These are phyloP conservation scores for Hanseniaspora guilliermondii DNA, from an alignment of 805 yeast genomes.

Conservation along the genomic window DNA sequence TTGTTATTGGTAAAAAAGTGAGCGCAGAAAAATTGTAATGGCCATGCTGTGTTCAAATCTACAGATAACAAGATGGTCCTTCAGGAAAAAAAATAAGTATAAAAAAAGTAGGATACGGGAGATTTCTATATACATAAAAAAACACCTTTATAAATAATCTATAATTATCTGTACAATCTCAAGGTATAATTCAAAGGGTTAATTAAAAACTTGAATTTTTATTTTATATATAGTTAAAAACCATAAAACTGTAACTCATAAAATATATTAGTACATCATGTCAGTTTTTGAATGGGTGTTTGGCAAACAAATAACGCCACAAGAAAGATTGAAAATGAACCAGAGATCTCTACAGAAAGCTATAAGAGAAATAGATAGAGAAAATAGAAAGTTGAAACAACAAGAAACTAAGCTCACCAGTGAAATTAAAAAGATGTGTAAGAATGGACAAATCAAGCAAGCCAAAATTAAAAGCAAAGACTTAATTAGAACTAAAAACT, in stretches of 20 bases:
- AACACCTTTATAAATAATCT: too few relatives aligned
- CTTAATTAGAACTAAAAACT: conserved; percentile 68
- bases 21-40: too few relatives aligned
- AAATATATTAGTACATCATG: conserved; percentile 27
- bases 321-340: conserved; percentile 83
- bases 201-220: too few relatives aligned
- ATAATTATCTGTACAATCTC: too few relatives aligned
- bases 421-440: conserved; percentile 87
- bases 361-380: conserved; percentile 84
- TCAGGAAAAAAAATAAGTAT: too few relatives aligned
- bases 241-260: not conserved
- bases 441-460: conserved; percentile 74
- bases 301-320: conserved; percentile 88
- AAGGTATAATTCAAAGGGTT: too few relatives aligned
- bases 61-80: too few relatives aligned
- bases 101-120: too few relatives aligned
- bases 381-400: conserved; percentile 67
- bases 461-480: conserved; percentile 95
- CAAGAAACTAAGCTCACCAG: conserved; percentile 80
- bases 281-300: conserved; percentile 84
- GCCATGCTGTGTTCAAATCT: too few relatives aligned
- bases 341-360: conserved; percentile 92
- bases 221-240: not conserved
- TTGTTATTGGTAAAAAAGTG: too few relatives aligned
- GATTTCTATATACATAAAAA: too few relatives aligned